Base-by-base conservation (phyloP, 345 rosid genomes). In the Gossypium longicalyx region DNA sequence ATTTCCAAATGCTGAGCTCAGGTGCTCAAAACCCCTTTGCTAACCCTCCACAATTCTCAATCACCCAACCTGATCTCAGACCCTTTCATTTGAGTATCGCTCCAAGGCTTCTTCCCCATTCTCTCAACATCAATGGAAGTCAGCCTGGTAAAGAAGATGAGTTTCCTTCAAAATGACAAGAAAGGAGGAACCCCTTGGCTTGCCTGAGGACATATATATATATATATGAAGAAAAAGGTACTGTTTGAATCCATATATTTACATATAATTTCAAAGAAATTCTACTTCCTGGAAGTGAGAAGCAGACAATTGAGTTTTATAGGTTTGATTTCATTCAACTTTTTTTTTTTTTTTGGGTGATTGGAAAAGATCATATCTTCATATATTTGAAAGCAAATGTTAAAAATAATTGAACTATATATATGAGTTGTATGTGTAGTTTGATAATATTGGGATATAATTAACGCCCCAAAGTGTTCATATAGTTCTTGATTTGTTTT, bases 1-100 rank as follows among this genome's bases (percentile, higher is more conserved):
- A 84, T 16, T 84, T 84, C 70, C 91, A 87, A 47, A 80, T 85
- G 87, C 78, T 83, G 78, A 74, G 75, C 65, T 75, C 90, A 20
- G 79, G 53, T 59, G 62, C 84, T 43, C 86, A 34, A 86, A 78
- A 80, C 64, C 48, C 54, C 49, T 19, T 62, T 73, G 45, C 70
- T 23, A 62, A 29, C 70, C 49, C 70, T 9, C 68, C 69, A n/a
- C 20, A 29, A 3, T 73, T 62, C 76, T 62, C 76, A 27, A 45
- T 73, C 49, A 73, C 59, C 48, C 76, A 73, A 49, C 12, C 70
- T 17, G 49, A 34, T 5, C 41, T 48, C 19, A 73, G 59, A 73
- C 70, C 76, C n/a, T 61, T 73, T 58, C 57, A 48, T 62, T 62
- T 73, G 69, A 62, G 59, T 12, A 74, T 65, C 64, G 44, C 81